Evolutionary conservation across 495 filamentous ascomycete genomes (phyloP), one percentile per base, ranked within the genome.

Genomic region (Lasiosphaeriaceae sp.): DNA sequence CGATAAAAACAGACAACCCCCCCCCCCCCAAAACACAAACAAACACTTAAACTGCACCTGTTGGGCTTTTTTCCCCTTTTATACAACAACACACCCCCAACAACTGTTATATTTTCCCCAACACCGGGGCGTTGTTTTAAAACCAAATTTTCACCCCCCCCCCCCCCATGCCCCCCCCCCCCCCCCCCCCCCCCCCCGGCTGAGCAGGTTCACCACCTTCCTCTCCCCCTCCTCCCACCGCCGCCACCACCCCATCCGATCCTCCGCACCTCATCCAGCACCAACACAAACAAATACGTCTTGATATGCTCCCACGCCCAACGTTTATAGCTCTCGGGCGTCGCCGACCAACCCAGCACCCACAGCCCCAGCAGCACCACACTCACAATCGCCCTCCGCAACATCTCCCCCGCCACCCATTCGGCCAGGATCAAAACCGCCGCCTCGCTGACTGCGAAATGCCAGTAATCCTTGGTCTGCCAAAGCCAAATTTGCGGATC

Each of bases 251-350:
- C 31, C 29, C 29, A 48, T 45, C 41, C 53, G 21, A 55, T 39
- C 35, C 51, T 24, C 39, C 50, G n/a, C 9, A 62, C 17, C 60
- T 62, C 60, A 45, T 62, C 56, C 39, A 62, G 47, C 20, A 62
- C 35, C 45, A 62, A 11, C 16, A 55, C 23, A 54, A 63, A 63
- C 51, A 63, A 22, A 34, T 58, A 58, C 21, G 23, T 50, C 59
- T 58, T 62, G 17, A 56, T 50, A n/a, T 60, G 57, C n/a, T 57
- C 53, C 61, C 61, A 63, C 22, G 57, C 57, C 61, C 61, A 63
- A 2, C 37, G 35, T 49, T 63, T 63, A 16, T 49, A 19, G 7
- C 52, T 52, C 49, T 14, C 44, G 3, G 61, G 61, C 48, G 61
- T 60, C 11, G 61, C 61, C 20, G 61, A 17, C 57, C 51, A 59